Conservation (phyloP, 2,329 filamentous ascomycete species). For the Sphaerulina vaccinii region DNA sequence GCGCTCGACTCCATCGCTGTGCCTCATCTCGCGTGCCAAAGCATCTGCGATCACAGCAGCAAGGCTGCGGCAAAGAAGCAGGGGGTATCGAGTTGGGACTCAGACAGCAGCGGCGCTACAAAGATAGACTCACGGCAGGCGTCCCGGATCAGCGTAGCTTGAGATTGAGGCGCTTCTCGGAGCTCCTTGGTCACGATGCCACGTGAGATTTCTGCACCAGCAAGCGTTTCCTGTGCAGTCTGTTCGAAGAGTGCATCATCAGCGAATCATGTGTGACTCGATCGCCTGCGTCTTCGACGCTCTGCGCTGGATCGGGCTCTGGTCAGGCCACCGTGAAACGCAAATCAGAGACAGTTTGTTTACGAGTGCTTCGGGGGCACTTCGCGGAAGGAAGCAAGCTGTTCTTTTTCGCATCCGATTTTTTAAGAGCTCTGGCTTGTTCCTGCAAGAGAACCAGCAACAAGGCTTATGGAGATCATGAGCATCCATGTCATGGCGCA, state of each 20-base stretch:
- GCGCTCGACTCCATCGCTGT: slow-evolving; percentile 1
- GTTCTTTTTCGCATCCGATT: slow-evolving; percentile 17
- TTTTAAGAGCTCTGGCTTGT: slow-evolving; percentile 4
- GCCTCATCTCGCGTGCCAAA: slow-evolving; percentile 27
- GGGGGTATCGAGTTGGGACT: slow-evolving; percentile 6
- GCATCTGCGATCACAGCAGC: slow-evolving; percentile 19
- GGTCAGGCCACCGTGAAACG: slow-evolving; percentile 10
- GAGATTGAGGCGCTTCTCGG: slow-evolving; percentile 16
- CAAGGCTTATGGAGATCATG: slow-evolving; percentile 24
- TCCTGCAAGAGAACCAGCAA: slow-evolving; percentile 14
- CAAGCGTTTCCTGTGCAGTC: slow-evolving; percentile 21
- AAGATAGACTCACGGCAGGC: slow-evolving; percentile 28
- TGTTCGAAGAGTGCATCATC: slow-evolving; percentile 6
- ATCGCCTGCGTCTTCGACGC: slow-evolving; percentile 13
- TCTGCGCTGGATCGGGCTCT: slow-evolving; percentile 4
- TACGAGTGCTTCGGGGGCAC: not conserved
- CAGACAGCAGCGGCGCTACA: slow-evolving; percentile 17
- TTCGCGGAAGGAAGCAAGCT: not conserved
- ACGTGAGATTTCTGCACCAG: slow-evolving; percentile 26
- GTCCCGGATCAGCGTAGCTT: slow-evolving; percentile 32
- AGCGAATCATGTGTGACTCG: slow-evolving; percentile 14
- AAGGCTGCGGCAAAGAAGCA: slow-evolving; percentile 19
- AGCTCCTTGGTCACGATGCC: slow-evolving; percentile 23
- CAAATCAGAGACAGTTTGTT: not conserved
- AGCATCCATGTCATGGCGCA: slow-evolving; percentile 16